phyloP scores from a whole-genome alignment of 441 rosid genomes.

The Croton laevigatus region DNA sequence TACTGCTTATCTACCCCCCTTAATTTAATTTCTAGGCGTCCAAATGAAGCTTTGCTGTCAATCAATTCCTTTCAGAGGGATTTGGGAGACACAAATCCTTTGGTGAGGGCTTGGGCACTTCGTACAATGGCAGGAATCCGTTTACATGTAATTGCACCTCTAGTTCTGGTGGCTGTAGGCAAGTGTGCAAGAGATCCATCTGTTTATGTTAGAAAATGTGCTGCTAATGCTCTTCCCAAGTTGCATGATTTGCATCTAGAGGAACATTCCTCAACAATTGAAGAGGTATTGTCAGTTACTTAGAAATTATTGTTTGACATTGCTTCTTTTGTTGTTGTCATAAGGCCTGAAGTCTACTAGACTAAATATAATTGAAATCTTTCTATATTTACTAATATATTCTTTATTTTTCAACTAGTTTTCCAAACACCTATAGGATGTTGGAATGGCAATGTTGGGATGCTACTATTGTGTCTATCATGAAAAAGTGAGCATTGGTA shows the following conservation, averaged over 20 bases:
- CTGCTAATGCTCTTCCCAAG: conserved; percentile 97
- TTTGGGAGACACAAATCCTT: conserved; percentile 88
- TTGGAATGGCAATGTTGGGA: background rate
- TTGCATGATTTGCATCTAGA: conserved; percentile 75
- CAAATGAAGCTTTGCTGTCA: conserved; percentile 91
- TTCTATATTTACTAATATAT: background rate
- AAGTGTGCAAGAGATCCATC: conserved; percentile 93
- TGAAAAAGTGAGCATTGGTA: conserved; percentile 7
- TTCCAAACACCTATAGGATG: conserved; percentile 3
- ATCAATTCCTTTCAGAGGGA: conserved; percentile 94
- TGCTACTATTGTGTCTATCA: conserved; percentile 1
- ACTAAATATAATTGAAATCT: background rate
- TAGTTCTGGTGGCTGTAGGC: conserved; percentile 74
- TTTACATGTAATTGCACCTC: conserved; percentile 77
- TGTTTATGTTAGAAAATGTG: conserved; percentile 86
- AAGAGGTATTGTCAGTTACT: conserved; percentile 57
- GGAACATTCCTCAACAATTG: conserved; percentile 66
- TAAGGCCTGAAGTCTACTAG: background rate
- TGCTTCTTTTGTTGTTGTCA: background rate
- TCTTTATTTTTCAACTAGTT: background rate
- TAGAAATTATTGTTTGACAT: background rate
- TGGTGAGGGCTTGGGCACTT: conserved; percentile 96
- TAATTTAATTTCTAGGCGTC: conserved; percentile 58
- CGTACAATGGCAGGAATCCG: conserved; percentile 97
- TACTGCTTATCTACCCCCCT: conserved; percentile 13